Percentiles rank a stretch among this genome's conserved stretches.
These are phyloP conservation scores for Nothomitra cinnamomea DNA, from an alignment of 2,329 filamentous ascomycete species.

Conservation along the genomic window DNA sequence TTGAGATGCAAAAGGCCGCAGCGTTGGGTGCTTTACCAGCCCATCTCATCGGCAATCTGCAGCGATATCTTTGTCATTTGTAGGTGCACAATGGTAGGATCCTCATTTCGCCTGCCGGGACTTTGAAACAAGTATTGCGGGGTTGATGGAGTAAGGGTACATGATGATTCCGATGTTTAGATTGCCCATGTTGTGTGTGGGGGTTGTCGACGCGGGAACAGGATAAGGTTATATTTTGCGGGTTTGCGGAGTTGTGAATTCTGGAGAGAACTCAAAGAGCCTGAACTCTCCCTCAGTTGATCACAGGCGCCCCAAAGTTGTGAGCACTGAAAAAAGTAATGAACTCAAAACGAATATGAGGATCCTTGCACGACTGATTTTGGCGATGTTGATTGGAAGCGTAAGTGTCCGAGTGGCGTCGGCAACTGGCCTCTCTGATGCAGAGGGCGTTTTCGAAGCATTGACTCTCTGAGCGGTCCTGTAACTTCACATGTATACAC, in stretches of 20 bases:
- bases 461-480: neutral
- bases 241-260: no score
- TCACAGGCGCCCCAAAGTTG: no score
- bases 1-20: neutral
- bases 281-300: no score
- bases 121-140: neutral
- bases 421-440: neutral
- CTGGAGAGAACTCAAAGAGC: no score
- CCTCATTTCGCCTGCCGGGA: neutral
- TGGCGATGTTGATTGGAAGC: neutral
- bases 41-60: constrained; percentile 2
- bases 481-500: neutral
- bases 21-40: neutral
- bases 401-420: neutral
- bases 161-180: no score
- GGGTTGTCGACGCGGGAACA: no score
- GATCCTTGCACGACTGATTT: neutral
- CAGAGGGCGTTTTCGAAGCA: neutral
- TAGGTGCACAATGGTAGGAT: neutral
- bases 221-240: no score
- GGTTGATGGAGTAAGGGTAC: no score
- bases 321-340: neutral
- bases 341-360: neutral
- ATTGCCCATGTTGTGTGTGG: no score
- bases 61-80: neutral